A percentile compares a stretch with the other conserved stretches of the same genome.
Conservation (phyloP, 495 filamentous ascomycete genomes). For the Halenospora varia region DNA sequence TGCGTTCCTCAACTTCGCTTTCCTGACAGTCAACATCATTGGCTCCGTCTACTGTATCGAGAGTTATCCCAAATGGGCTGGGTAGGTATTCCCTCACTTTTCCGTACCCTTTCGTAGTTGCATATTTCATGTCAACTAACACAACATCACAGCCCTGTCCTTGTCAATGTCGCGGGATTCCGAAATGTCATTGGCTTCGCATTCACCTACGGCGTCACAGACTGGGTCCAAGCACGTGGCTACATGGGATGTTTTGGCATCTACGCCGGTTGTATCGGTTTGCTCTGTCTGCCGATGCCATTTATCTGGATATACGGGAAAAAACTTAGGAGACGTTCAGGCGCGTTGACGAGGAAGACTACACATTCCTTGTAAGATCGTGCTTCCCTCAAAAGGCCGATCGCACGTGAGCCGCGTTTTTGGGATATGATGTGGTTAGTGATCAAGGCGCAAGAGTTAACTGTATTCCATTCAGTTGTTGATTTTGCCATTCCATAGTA, state of each 20-base stretch:
- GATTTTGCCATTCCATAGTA: neutral
- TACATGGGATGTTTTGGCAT: slow-evolving; percentile 22
- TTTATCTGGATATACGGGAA: slow-evolving; percentile 24
- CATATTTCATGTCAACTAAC: neutral
- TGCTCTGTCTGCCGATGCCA: slow-evolving; percentile 22
- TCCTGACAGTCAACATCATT: slow-evolving; percentile 20
- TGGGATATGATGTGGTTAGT: neutral
- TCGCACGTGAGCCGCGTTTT: neutral
- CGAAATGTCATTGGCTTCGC: slow-evolving; percentile 26
- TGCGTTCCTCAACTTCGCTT: slow-evolving; percentile 19
- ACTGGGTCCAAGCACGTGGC: slow-evolving; percentile 22
- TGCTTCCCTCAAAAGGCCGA: neutral
- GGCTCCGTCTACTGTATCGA: slow-evolving; percentile 25
- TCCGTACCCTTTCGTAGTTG: neutral
- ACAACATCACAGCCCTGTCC: slow-evolving; percentile 16
- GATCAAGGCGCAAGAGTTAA: neutral
- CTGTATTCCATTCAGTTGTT: neutral
- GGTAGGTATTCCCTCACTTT: slow-evolving; percentile 2
- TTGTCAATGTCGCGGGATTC: slow-evolving; percentile 27
- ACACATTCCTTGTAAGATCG: neutral
- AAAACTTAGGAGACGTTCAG: slow-evolving; percentile 10
- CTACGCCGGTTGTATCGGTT: slow-evolving; percentile 25
- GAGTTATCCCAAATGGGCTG: slow-evolving; percentile 29
- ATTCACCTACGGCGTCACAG: slow-evolving; percentile 16
- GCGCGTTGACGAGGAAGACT: neutral